A percentile compares a stretch with the other conserved stretches of the same genome.
These are phyloP conservation scores for Chaetoscypha palmicola DNA, from an alignment of 2,329 filamentous ascomycete species.

Conservation along the genomic window DNA sequence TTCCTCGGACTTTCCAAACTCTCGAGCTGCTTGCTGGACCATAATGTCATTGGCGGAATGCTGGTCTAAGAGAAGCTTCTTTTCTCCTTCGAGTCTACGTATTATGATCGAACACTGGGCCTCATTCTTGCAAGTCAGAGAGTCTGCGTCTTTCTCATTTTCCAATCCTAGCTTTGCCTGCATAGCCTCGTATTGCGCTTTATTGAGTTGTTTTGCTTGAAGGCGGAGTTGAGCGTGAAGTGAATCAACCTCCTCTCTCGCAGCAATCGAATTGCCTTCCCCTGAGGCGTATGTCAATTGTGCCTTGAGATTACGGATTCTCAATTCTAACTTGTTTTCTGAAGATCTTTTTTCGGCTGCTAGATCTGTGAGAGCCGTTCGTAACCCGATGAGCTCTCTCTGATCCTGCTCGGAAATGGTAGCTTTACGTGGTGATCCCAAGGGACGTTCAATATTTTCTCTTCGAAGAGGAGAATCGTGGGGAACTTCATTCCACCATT, in stretches of 20 bases:
- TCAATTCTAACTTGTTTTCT: background rate
- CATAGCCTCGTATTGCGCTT: background rate
- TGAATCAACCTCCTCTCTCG: constrained; percentile 1
- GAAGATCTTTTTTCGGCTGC: background rate
- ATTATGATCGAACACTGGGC: background rate
- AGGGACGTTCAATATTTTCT: too few relatives aligned
- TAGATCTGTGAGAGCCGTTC: background rate
- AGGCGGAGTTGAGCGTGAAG: background rate
- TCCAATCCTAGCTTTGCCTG: constrained; percentile 1
- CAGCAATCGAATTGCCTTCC: background rate
- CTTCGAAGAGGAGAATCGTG: too few relatives aligned
- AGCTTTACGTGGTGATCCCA: background rate
- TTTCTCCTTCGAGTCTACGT: constrained; percentile 3
- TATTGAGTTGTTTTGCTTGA: background rate
- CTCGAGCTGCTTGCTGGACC: constrained; percentile 6
- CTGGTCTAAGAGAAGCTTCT: background rate
- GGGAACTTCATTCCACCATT: too few relatives aligned
- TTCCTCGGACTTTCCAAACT: constrained; percentile 6
- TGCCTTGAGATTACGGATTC: background rate
- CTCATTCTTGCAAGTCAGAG: constrained; percentile 1
- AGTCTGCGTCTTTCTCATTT: background rate
- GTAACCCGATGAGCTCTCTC: background rate
- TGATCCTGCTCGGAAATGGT: background rate
- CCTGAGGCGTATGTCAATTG: constrained; percentile 2
- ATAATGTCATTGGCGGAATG: constrained; percentile 7